Base-by-base conservation (phyloP, 306 rosid species). In the Rosa rugosa region DNA sequence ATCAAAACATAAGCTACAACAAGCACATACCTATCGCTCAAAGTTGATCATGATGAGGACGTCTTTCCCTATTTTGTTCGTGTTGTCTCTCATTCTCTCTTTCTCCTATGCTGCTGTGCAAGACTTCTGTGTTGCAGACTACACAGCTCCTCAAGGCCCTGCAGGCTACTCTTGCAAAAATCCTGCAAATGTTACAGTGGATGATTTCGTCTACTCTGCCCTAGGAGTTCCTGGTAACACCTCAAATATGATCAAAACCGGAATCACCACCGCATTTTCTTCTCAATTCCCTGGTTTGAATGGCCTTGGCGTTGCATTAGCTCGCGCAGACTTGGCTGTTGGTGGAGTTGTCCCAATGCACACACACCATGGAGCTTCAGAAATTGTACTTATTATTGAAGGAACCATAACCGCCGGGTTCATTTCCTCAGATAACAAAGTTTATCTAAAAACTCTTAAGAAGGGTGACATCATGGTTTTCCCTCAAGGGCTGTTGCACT, bases 111-210 rank as follows among this genome's bases (percentile, higher is more conserved):
- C 96, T 51, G 82, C 89, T 0, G 93, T 92, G 6, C 80, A 88
- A 76, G 97, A 90, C 79, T 92, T 92, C 74, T 92, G 97, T 0
- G 92, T 92, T 6, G 96, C 90, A 2, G 91, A 92, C 69, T 84
- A 63, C 34, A 25, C 74, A 6, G 80, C 50, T 1, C 88, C 93
- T 0, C 86, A 85, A 9, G 81, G 86, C 66, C 96, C 97, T 0
- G 79, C 92, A 34, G 94, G 96, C 11, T 92, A 82, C 70, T 56
- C 95, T 2, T 92, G 97, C 91, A 90, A 89, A 85, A 64, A 72
- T 25, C 87, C 88, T 0, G 11, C 83, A 64, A 72, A 81, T 6
- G 90, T 90, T 11, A 89, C 89, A 0, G 91, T 8, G 0, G 70
- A 88, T n/a, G 92, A 90, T 72, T 92, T 92, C 8, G 90, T 62